Percentiles rank a stretch among this genome's conserved stretches.
These are phyloP conservation scores for Pseudocohnilembus persalinus DNA, from an alignment of 169 alveolate species.

Conservation along the genomic window DNA sequence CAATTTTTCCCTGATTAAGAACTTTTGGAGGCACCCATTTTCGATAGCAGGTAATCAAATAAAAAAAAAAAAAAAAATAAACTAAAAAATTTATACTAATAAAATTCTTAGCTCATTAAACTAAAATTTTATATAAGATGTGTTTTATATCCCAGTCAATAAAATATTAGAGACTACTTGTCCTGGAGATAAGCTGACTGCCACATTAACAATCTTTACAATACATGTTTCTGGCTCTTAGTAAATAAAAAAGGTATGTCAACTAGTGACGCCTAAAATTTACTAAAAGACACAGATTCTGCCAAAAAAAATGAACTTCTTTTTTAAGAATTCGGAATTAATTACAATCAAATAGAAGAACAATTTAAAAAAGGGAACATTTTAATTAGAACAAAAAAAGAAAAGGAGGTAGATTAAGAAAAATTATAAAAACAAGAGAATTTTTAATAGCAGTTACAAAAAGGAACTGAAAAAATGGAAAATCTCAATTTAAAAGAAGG, in stretches of 20 bases:
- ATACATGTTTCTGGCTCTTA: conserved; percentile 96
- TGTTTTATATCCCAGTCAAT: conserved; percentile 18
- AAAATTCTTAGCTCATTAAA: too few species aligned
- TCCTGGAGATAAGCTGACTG: conserved; percentile 87
- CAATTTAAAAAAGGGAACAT: conserved; percentile 82
- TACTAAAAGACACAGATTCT: conserved; percentile 80
- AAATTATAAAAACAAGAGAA: conserved; percentile 19
- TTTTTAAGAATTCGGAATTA: conserved; percentile 86
- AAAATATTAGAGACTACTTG: conserved; percentile 60
- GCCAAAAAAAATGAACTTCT: conserved; percentile 90
- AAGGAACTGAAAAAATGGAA: conserved; percentile 8
- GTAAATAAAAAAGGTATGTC: conserved; percentile 85
- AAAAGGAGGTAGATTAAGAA: conserved; percentile 29
- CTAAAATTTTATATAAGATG: not conserved
- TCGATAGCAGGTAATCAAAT: not conserved
- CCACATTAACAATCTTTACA: conserved; percentile 95
- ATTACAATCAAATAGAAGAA: conserved; percentile 84
- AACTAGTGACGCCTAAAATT: conserved; percentile 82
- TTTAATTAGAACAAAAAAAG: conserved; percentile 65
- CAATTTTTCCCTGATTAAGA: not conserved
- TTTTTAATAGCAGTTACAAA: conserved; percentile 28
- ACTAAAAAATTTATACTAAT: too few species aligned
- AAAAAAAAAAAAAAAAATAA: too few species aligned
- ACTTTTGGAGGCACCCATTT: conserved; percentile 4
- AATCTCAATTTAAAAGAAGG: not conserved